These are phyloP conservation scores for Trichoderma gracile DNA, from an alignment of 2,329 filamentous ascomycete species.

Conservation along the genomic window DNA sequence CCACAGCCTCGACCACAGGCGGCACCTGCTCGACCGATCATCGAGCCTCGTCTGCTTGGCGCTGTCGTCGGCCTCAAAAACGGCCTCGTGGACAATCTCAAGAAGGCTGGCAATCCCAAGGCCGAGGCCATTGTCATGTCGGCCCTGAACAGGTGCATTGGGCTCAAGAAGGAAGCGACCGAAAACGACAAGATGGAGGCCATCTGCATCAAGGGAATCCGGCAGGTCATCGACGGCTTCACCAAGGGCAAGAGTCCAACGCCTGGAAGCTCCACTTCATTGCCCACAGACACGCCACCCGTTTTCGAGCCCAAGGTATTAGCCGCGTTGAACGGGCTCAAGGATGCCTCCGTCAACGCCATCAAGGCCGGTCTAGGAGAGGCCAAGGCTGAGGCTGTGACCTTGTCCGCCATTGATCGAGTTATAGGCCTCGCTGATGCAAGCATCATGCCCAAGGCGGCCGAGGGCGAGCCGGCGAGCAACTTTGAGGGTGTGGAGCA, in stretches of 20 bases:
- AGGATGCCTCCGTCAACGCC: constrained; percentile 47
- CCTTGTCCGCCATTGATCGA: constrained; percentile 53
- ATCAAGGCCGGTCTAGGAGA: constrained; percentile 45
- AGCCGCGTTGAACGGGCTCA: constrained; percentile 47
- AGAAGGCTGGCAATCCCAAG: constrained; percentile 45
- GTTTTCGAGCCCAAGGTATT: constrained; percentile 46
- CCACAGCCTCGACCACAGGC: constrained; percentile 33
- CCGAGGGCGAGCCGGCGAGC: constrained; percentile 37
- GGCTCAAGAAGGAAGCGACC: constrained; percentile 47
- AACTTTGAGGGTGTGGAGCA: constrained; percentile 45
- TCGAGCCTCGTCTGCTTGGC: constrained; percentile 47
- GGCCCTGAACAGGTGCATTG: constrained; percentile 53
- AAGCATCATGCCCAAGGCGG: constrained; percentile 43
- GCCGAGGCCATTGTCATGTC: constrained; percentile 54
- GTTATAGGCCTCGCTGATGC: constrained; percentile 50
- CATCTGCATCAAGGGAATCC: constrained; percentile 48
- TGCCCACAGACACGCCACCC: constrained; percentile 31
- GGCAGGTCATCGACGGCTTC: constrained; percentile 48
- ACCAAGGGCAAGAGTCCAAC: constrained; percentile 41
- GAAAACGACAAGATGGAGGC: constrained; percentile 50
- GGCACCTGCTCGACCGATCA: constrained; percentile 40
- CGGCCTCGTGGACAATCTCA: constrained; percentile 49
- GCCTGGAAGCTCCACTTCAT: constrained; percentile 34
- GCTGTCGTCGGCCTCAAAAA: constrained; percentile 50
- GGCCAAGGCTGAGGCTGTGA: constrained; percentile 47